Base-by-base conservation (phyloP, 2,329 filamentous ascomycete genomes). In the Fusarium staphyleae region DNA sequence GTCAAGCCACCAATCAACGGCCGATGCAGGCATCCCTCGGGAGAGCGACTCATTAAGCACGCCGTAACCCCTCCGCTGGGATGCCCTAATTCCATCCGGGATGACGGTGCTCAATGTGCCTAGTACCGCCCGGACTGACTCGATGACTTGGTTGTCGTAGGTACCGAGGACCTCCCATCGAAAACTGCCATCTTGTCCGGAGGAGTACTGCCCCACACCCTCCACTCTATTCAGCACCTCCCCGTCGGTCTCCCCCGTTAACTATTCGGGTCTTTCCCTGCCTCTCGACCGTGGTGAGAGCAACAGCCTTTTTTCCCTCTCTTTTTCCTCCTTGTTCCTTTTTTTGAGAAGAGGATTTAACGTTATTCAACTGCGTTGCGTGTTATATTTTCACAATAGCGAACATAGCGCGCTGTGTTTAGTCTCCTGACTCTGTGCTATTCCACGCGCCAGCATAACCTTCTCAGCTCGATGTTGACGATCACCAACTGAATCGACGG, bases 151-250 rank as follows among this genome's bases (percentile, higher is more conserved):
- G 3, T 1, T 10, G 3, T 1, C 2, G 1, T 18, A 5, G 36
- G 22, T 57, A 57, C n/a, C 18, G 7, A n/a, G 7, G 3, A 30
- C 28, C 15, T 55, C 55, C 48, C 19, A 16, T 11, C 24, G 15
- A 16, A 18, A 32, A 8, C 26, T 60, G 57, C 51, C 56, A 46
- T 45, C 24, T 43, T 37, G 35, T 44, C 13, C n/a, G n/a, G n/a
- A n/a, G n/a, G n/a, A n/a, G n/a, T n/a, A n/a, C 18, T 18, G 57
- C 45, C 41, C 57, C 58, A 61, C 58, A 61, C 58, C 45, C 41
- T 36, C 55, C 57, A 29, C 57, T 28, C 7, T 33, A 54, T 57
- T n/a, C 28, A 24, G 22, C 28, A 30, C 13, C 14, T 34, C 5
- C 32, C 14, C 6, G 29, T 15, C 32, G 32, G 8, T 14, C 11